Evolutionary conservation across 164 flowering plant genomes (phyloP), one percentile per base, ranked within the genome.

Genomic region (Vitis labrusca): DNA sequence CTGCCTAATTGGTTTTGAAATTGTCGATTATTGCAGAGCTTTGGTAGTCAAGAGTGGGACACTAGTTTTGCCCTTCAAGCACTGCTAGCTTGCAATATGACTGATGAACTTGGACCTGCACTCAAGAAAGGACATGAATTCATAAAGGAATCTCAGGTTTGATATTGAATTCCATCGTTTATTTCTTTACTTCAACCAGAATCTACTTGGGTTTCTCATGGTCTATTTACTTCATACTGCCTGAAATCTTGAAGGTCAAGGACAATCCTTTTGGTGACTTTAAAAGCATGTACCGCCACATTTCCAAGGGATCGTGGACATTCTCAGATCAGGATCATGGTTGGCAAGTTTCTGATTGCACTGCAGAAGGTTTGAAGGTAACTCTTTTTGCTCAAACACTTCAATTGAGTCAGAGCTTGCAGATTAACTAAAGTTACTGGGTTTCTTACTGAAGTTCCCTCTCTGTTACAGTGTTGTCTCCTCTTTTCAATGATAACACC

Each of bases 271-370:
- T 1, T 17, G 19, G 19, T 17, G 19, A 17, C 19, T 17, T 17
- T 17, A 17, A 17, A 17, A 17, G 19, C 19, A 17, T 17, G 19
- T 17, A 17, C 19, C 19, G 19, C 19, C 19, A 17, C 19, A 17
- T 17, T 17, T 17, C 19, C 19, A 17, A 85, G 70, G 90, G 88
- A 3, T 62, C 82, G 10, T 86, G 88, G 88, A 81, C 88, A 10
- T 81, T 83, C 69, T 83, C 85, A 7, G 85, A 83, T 71, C 79
- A 76, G 71, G 88, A 85, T 70, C 88, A 85, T 16, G 90, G 90
- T 8, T 85, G 85, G 87, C 83, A 77, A 73, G 89, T 85, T 50
- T 87, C 89, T 2, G 90, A 86, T 58, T 85, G 87, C 77, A 86
- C 90, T n/a, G 83, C 87, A 50, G 88, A 85, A 71, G 80, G 80